Base-by-base conservation (phyloP, 1,284 basidiomycete genomes). In the Malassezia sympodialis region DNA sequence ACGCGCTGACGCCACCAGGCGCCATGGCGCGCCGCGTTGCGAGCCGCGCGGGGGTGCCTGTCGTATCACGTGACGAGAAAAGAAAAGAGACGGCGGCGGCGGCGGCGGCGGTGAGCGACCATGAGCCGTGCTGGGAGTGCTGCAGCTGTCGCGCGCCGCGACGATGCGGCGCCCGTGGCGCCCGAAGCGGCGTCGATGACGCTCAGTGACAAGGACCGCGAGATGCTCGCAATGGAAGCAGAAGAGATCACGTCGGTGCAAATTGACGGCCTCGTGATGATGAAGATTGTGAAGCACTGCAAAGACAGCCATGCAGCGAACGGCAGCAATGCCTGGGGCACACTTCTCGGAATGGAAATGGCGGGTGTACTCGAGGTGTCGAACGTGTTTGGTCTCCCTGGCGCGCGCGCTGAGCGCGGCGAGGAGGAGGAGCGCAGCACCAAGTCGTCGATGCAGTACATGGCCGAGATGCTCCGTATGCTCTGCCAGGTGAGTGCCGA, bases 401-500 rank as follows among this genome's bases (percentile, higher is more conserved):
- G 43, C 56, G 63, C 42, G 50, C 61, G 53, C 60, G 49, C 28
- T 27, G 66, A 67, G 47, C 66, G 66, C 35, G 61, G 67, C 26
- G 69, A 72, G 35, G 68, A 67, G 48, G 61, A 66, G 53, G 69
- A 69, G 41, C 63, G 64, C 40, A 62, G 61, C 57, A 63, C 62
- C 52, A 63, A 63, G 45, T 62, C 59, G 56, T 72, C 70, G 34
- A 66, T 71, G 53, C 72, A 72, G 59, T 91, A 91, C 76, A 88
- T 90, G 72, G 79, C 82, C 30, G 82, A 85, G 55, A 89, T 93
- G 87, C 79, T 93, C 46, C 83, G 85, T 51, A 84, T 88, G 37
- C 78, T 93, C 71, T 85, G 87, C 69, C 88, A 96, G 75, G 89
- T 96, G 58, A 87, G 90, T 75, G 84, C 86, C 51, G 91, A 96